Evolutionary conservation across 2,329 filamentous ascomycete species (phyloP), one percentile per base, ranked within the genome.

Genomic region (Dothiorella sarmentorum): DNA sequence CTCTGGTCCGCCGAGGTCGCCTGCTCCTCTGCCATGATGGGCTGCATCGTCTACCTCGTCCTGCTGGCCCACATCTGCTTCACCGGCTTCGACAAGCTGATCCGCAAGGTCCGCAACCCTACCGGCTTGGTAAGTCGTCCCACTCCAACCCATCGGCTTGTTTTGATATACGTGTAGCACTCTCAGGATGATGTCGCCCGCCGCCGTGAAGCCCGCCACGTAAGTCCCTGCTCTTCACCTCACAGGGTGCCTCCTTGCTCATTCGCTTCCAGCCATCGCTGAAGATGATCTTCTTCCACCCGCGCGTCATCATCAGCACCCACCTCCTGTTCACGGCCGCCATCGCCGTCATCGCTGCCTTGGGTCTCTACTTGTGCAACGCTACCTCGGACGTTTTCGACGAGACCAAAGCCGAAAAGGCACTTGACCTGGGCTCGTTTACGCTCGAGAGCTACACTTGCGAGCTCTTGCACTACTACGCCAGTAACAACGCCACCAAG

Each of bases 211-310:
- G 15, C 11, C 4, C 4, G 6, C n/a, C 24, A 29, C 26, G 43
- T 29, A 45, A 26, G 15, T 29, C 6, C n/a, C n/a, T 37, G 9
- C 11, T 11, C 43, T 29, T 3, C 18, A 26, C n/a, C 2, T 15
- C 10, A 7, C 4, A 4, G 15, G 10, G 10, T 11, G 31, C 26
- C 5, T 10, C 3, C 10, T 11, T 13, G 9, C 29, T 40, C 15
- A 53, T 40, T 11, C 15, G 33, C 22, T 9, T n/a, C 4, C 9
- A 40, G 49, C 15, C 35, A 4, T 10, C 49, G 3, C 13, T 5
- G 15, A 53, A 26, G n/a, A 53, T 53, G 49, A 17, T 53, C n/a
- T 53, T 53, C 33, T 18, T 53, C 15, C 49, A 53, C 9, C 49
- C 49, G 2, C 49, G 49, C n/a, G 33, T 53, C 35, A 40, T 53